Evolutionary conservation across 2,329 filamentous ascomycete species (phyloP).

Genomic region (Dactylella cylindrospora): DNA sequence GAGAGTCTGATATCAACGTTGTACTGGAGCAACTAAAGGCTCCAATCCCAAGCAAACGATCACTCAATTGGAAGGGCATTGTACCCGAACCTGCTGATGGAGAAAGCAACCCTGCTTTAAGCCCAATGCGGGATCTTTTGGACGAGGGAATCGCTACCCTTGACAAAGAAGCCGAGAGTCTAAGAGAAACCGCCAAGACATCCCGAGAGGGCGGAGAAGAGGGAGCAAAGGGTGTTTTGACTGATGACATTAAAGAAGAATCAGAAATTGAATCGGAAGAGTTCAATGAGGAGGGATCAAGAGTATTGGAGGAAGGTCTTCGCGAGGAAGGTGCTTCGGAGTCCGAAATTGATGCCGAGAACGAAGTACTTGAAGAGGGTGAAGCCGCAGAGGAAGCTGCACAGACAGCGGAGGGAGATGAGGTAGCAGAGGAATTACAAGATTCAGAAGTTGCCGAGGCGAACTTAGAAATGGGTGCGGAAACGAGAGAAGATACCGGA

Average conservation of each 20-base stretch:
- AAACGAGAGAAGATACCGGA: background rate
- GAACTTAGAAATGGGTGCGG: background rate
- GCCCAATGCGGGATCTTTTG: too few relatives aligned
- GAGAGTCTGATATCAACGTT: conserved; percentile 65
- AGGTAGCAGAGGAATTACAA: conserved; percentile 2
- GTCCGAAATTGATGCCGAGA: conserved; percentile 30
- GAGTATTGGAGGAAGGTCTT: background rate
- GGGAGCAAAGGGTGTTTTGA: background rate
- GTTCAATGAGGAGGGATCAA: background rate
- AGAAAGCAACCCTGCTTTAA: too few relatives aligned
- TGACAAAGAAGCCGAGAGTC: too few relatives aligned
- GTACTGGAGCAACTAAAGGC: conserved; percentile 66
- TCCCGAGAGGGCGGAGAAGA: background rate
- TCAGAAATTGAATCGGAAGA: background rate
- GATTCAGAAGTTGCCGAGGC: background rate
- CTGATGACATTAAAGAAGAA: background rate
- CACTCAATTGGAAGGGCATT: too few relatives aligned
- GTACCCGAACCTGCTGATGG: too few relatives aligned
- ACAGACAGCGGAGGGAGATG: conserved; percentile 3
- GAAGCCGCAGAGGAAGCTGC: conserved; percentile 4
- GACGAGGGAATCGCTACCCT: too few relatives aligned
- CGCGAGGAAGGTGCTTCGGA: conserved; percentile 46
- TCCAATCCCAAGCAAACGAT: too few relatives aligned
- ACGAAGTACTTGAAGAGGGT: conserved; percentile 4
- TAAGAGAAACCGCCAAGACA: too few relatives aligned